Conservation (phyloP, 2,329 filamentous ascomycete species). For the Botryotinia calthae region DNA sequence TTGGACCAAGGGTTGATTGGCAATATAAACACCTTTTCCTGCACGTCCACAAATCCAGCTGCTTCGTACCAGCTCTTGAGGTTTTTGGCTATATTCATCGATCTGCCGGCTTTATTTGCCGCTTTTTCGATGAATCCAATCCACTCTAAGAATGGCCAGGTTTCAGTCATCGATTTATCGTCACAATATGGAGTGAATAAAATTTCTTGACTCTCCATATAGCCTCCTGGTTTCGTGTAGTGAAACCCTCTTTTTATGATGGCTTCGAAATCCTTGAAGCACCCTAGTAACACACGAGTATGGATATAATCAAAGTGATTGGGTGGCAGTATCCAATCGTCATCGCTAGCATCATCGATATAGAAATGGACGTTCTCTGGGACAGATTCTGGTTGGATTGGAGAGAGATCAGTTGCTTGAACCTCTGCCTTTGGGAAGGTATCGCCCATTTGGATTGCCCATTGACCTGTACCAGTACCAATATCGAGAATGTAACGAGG, state of each 20-base stretch:
- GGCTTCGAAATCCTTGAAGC: conserved; percentile 42
- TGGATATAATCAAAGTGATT: conserved; percentile 59
- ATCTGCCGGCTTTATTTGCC: conserved; percentile 28
- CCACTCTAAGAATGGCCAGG: conserved; percentile 34
- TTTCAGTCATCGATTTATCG: conserved; percentile 41
- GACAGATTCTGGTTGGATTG: conserved; percentile 63
- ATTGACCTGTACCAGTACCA: conserved; percentile 54
- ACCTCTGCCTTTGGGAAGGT: conserved; percentile 57
- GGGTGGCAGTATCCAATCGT: conserved; percentile 47
- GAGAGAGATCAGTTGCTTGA: conserved; percentile 63
- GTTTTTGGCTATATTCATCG: conserved; percentile 30
- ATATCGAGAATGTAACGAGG: conserved; percentile 39
- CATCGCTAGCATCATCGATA: conserved; percentile 44
- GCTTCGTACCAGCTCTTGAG: conserved; percentile 38
- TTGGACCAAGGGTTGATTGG: conserved; percentile 56
- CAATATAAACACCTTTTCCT: conserved; percentile 52
- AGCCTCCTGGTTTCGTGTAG: conserved; percentile 36
- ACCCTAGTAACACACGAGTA: conserved; percentile 42
- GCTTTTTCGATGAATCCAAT: conserved; percentile 27
- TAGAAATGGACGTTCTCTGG: conserved; percentile 73
- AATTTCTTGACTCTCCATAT: conserved; percentile 44
- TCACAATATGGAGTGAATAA: conserved; percentile 43
- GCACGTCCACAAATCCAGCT: conserved; percentile 55
- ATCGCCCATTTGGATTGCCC: conserved; percentile 63
- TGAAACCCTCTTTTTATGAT: conserved; percentile 53